Evolutionary conservation across 2,329 filamentous ascomycete species (phyloP), one percentile per base, ranked within the genome.

Genomic region (Exophiala viscosa): DNA sequence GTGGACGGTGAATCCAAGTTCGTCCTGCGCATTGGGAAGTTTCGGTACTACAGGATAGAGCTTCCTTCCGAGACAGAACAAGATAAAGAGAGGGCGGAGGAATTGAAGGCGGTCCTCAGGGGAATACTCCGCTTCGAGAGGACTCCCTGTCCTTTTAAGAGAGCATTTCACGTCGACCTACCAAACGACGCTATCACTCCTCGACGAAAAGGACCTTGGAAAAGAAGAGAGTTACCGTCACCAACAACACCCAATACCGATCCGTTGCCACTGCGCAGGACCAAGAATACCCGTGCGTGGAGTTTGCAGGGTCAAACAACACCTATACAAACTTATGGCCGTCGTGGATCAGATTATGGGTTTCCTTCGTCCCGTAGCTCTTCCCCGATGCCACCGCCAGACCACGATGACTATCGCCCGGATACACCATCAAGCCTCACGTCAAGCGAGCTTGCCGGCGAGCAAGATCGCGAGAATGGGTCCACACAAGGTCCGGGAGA

Each of bases 31-130:
- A 89, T 95, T 59, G 80, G 90, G 17, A 82, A 86, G 40, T 86
- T 91, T 28, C 86, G 87, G 39, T 96, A 93, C 69, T 96, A 93
- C 79, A 84, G 91, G 59, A 93, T 96, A 63, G 91, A 96, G 66
- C 73, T 96, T 5, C 88, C 90, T 0, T 79, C 83, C 13, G 76
- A 76, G 33, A 81, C 81, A 0, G 73, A 79, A 2, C 82, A 86
- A 17, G 85, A 92, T 58, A 76, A 79, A 58, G 71, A 75, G 39
- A 80, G 82, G 60, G 83, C 88, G 3, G 77, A 81, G 48, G 77
- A 84, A 33, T 75, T 96, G 59, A 88, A 88, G 64, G 73, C 74
- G 9, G 85, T 89, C 7, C 71, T 96, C 23, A 79, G 79, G 48
- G 83, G 84, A 57, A 82, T 95, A 11, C 75, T 96, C 41, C 84